Conservation (phyloP, 345 rosid species). For the Camelina sativa region DNA sequence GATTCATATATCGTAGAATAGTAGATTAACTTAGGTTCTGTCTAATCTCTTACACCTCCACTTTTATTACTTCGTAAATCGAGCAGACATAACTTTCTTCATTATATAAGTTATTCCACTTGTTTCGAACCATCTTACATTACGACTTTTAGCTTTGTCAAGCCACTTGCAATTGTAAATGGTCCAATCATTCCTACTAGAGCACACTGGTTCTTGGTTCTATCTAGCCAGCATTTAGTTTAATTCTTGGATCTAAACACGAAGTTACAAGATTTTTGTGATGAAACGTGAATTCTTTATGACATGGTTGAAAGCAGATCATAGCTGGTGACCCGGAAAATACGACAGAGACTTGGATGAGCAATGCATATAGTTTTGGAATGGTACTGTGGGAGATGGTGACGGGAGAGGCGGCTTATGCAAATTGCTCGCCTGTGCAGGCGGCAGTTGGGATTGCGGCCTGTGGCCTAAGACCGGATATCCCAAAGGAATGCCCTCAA, state of each 20-base stretch:
- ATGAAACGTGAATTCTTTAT: conserved; percentile 1
- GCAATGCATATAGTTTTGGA: conserved; percentile 92
- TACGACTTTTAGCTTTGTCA: conserved; percentile 6
- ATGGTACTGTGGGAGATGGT: conserved; percentile 99
- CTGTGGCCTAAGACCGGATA: conserved; percentile 90
- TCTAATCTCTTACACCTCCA: conserved; percentile 41
- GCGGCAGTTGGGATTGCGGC: conserved; percentile 98
- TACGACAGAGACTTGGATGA: conserved; percentile 94
- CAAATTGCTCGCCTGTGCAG: conserved; percentile 90
- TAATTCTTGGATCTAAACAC: conserved; percentile 2
- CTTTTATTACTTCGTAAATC: conserved; percentile 44
- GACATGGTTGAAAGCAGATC: conserved; percentile 60
- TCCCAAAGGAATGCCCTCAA: conserved; percentile 93
- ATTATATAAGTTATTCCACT: neutral
- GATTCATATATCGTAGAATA: conserved; percentile 42
- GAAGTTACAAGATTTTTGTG: neutral
- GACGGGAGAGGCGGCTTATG: conserved; percentile 87
- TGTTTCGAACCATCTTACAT: conserved; percentile 1
- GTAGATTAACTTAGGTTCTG: conserved; percentile 34
- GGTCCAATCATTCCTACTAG: conserved; percentile 6
- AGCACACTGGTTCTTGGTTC: conserved; percentile 20
- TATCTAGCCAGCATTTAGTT: conserved; percentile 10
- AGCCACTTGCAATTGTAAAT: neutral
- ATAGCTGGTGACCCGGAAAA: conserved; percentile 96
- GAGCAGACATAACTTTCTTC: conserved; percentile 52